These are phyloP conservation scores for Pichia cactophila DNA, from an alignment of 1,139 yeast genomes.

Conservation along the genomic window DNA sequence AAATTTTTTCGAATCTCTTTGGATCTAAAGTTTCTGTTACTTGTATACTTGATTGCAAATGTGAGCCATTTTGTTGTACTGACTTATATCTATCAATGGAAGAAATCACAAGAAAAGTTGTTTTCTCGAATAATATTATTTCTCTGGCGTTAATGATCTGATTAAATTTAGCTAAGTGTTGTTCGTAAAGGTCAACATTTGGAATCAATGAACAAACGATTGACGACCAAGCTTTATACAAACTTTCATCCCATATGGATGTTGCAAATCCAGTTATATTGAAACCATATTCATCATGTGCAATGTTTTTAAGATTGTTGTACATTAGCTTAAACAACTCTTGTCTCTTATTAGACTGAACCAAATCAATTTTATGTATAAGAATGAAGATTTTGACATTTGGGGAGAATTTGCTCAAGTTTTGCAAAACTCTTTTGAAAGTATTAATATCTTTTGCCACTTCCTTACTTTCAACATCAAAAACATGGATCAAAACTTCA, in stretches of 20 bases:
- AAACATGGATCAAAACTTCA: constrained; percentile 93
- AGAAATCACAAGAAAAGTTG: constrained; percentile 86
- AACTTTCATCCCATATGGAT: constrained; percentile 94
- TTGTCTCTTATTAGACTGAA: constrained; percentile 77
- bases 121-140: constrained; percentile 84
- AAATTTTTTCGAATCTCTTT: constrained; percentile 86
- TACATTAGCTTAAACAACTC: constrained; percentile 79
- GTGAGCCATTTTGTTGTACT: not conserved
- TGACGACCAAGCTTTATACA: constrained; percentile 95
- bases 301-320: constrained; percentile 70
- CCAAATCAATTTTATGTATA: constrained; percentile 93
- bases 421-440: constrained; percentile 75
- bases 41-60: not conserved
- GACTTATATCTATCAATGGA: constrained; percentile 44
- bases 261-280: constrained; percentile 86
- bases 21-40: constrained; percentile 50
- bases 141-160: constrained; percentile 79
- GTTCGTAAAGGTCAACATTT: constrained; percentile 75
- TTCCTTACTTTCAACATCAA: constrained; percentile 90
- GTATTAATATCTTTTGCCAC: constrained; percentile 91
- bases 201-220: constrained; percentile 94
- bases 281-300: constrained; percentile 65
- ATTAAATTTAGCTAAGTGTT: constrained; percentile 68
- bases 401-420: constrained; percentile 79
- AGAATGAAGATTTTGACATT: constrained; percentile 87